phyloP scores from a whole-genome alignment of 768 basidiomycete species.

The Phylloporus scabripes region DNA sequence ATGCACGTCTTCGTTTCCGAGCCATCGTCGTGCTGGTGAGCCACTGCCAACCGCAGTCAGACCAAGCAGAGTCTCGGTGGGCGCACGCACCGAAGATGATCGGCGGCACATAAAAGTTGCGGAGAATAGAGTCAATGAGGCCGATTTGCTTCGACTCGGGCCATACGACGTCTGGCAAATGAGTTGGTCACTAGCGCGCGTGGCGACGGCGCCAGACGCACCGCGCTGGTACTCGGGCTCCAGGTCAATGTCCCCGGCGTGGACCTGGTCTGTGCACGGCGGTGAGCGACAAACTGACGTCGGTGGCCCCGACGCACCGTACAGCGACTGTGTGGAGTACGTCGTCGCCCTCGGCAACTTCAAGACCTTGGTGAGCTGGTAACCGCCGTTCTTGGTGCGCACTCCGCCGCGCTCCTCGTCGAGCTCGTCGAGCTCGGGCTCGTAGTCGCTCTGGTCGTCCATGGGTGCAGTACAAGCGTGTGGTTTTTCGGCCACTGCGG shows the following conservation, averaged over 20 bases:
- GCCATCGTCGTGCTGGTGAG: conserved; percentile 51
- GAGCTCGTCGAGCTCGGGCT: conserved; percentile 11
- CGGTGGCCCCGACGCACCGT: conserved; percentile 33
- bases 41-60: conserved; percentile 35
- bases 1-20: conserved; percentile 63
- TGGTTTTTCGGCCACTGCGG: neutral
- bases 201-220: conserved; percentile 21
- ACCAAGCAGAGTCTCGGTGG: neutral
- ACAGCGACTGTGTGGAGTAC: conserved; percentile 57
- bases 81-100: conserved; percentile 60
- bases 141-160: conserved; percentile 67
- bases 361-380: conserved; percentile 40
- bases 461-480: neutral
- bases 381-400: conserved; percentile 13
- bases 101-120: conserved; percentile 77
- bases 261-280: conserved; percentile 51
- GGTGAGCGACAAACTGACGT: neutral
- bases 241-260: conserved; percentile 57
- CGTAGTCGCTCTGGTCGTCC: conserved; percentile 19
- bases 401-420: conserved; percentile 1
- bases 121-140: conserved; percentile 71
- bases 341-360: conserved; percentile 56
- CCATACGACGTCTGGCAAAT: conserved; percentile 66
- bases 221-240: conserved; percentile 80
- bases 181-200: neutral